Evolutionary conservation across 208 protist species (phyloP).

Genomic region (Wallacemonas sp.): DNA sequence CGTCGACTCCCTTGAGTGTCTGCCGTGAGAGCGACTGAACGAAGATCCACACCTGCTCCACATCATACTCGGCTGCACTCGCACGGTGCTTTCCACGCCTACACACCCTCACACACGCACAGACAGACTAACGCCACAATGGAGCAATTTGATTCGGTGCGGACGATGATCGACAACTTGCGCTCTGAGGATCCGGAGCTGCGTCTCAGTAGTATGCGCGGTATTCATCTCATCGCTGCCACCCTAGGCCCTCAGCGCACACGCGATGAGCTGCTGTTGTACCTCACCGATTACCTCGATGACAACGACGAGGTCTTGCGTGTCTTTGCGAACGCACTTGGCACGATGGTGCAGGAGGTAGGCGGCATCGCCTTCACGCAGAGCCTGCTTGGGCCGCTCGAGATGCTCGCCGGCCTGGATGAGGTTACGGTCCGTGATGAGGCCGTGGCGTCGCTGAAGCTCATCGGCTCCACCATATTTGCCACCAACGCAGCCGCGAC

Average conservation of each 20-base stretch:
- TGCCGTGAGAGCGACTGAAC: no score
- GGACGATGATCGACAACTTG: conserved; percentile 96
- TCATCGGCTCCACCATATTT: conserved; percentile 76
- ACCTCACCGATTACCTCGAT: conserved; percentile 97
- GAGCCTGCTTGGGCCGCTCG: conserved; percentile 93
- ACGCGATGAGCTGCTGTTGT: conserved; percentile 96
- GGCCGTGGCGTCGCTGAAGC: conserved; percentile 81
- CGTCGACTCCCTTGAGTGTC: no score
- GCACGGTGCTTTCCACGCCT: background rate
- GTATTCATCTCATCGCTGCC: conserved; percentile 96
- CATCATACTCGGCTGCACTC: no score
- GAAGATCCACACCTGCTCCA: no score
- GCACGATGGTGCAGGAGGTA: conserved; percentile 96
- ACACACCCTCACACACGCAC: background rate
- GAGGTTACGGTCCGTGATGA: conserved; percentile 98
- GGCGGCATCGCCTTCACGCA: conserved; percentile 92
- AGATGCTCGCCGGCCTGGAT: conserved; percentile 96
- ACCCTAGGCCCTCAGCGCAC: conserved; percentile 96
- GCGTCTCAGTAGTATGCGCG: conserved; percentile 96
- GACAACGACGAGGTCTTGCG: conserved; percentile 99
- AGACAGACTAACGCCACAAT: conserved; percentile 46
- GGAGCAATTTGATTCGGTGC: conserved; percentile 94
- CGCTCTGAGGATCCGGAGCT: conserved; percentile 96
- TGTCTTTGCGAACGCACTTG: conserved; percentile 96
- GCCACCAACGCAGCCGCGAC: conserved; percentile 19